Evolutionary conservation across 257 asterid genomes (phyloP).

Genomic region (Lycium ferocissimum): DNA sequence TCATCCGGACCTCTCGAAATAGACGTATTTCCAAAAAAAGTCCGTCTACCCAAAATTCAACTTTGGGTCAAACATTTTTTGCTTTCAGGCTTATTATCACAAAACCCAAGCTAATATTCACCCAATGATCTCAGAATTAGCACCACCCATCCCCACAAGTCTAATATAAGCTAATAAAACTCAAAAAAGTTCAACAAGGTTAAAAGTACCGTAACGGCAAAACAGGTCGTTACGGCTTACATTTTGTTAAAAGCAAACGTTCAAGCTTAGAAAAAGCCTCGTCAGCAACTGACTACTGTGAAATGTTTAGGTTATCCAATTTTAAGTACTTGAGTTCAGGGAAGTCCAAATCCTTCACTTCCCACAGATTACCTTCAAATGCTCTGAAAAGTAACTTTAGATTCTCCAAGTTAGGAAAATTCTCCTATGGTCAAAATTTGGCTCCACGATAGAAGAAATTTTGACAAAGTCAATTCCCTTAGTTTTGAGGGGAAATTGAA

Average conservation of each 20-base stretch:
- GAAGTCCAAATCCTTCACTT: background rate
- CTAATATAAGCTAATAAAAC: no score
- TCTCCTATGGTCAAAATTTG: background rate
- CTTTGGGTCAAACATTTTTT: no score
- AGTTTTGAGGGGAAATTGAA: no score
- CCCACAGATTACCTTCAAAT: background rate
- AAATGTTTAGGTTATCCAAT: background rate
- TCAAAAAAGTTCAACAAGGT: no score
- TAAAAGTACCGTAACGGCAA: no score
- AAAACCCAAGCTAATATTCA: no score
- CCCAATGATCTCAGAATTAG: no score
- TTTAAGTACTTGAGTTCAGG: background rate
- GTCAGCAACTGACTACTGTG: background rate
- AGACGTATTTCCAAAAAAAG: no score
- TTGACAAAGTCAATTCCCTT: background rate
- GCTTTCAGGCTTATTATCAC: no score
- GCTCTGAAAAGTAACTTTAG: background rate
- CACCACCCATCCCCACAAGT: no score
- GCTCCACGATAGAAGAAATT: background rate
- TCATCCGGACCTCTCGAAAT: no score
- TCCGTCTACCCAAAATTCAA: no score
- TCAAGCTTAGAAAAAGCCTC: background rate
- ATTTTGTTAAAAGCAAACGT: background rate
- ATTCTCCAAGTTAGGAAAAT: background rate
- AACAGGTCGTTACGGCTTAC: background rate